phyloP scores from a whole-genome alignment of 371 early-diverging fungal species.

The Mucor irregularis region DNA sequence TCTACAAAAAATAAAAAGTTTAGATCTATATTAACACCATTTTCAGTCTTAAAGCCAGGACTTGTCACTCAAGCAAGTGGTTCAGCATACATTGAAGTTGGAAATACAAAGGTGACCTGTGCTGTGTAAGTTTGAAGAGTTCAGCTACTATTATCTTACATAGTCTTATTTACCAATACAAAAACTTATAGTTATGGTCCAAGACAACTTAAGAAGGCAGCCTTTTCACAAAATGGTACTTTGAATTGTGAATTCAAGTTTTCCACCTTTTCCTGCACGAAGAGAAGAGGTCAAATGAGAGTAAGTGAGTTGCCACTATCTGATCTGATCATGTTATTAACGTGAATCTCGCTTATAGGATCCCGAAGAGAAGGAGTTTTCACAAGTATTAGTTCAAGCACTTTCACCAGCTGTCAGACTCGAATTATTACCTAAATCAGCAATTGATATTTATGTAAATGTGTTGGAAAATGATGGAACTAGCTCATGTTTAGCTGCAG shows the following conservation, averaged over 20 bases:
- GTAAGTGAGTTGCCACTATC: too few species aligned
- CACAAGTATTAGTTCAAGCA: constrained; percentile 76
- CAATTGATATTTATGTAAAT: constrained; percentile 83
- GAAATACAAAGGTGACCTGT: constrained; percentile 84
- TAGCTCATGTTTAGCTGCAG: constrained; percentile 77
- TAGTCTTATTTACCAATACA: too few species aligned
- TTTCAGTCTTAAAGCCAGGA: constrained; percentile 79
- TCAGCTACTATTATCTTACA: too few species aligned
- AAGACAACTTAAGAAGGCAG: constrained; percentile 58
- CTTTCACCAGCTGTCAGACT: constrained; percentile 87
- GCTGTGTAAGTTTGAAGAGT: constrained; percentile 78
- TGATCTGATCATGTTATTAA: too few species aligned
- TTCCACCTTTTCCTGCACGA: constrained; percentile 82
- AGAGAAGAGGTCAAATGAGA: constrained; percentile 62
- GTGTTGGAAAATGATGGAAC: constrained; percentile 89
- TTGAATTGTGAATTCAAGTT: constrained; percentile 89
- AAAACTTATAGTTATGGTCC: constrained; percentile 69
- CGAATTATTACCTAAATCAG: constrained; percentile 85
- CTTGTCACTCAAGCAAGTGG: constrained; percentile 85
- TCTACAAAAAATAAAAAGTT: not conserved
- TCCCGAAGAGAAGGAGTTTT: constrained; percentile 81
- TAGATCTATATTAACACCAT: not conserved
- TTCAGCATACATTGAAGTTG: constrained; percentile 88
- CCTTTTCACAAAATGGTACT: constrained; percentile 62
- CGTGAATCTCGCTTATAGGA: too few species aligned